Percentiles rank a stretch among this genome's conserved stretches.
Conservation (phyloP, 257 asterid genomes). For the Solanum paucissectum region DNA sequence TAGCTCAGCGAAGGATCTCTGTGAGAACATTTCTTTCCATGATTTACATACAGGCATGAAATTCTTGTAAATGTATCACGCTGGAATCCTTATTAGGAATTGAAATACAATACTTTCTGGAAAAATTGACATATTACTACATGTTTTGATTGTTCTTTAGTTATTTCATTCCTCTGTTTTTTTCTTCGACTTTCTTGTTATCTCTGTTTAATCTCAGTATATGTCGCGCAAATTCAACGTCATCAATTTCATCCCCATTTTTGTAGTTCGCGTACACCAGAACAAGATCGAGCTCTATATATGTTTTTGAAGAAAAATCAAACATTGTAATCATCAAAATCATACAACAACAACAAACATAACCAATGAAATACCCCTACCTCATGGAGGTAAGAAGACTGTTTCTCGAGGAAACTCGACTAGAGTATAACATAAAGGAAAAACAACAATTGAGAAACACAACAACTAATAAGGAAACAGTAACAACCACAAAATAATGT, state of each 20-base stretch:
- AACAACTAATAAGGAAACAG: too few species aligned
- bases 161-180: background rate
- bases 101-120: background rate
- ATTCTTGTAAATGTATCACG: background rate
- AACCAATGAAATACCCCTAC: too few species aligned
- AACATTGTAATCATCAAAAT: too few species aligned
- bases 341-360: too few species aligned
- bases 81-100: slow-evolving; percentile 4
- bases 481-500: too few species aligned
- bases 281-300: too few species aligned
- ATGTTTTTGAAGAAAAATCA: too few species aligned
- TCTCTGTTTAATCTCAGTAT: background rate
- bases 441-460: too few species aligned
- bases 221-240: background rate
- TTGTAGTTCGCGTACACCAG: background rate
- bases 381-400: too few species aligned
- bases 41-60: background rate
- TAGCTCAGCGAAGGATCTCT: background rate
- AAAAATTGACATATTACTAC: background rate
- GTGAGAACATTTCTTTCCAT: background rate
- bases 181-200: background rate
- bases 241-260: background rate
- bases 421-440: too few species aligned
- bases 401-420: too few species aligned
- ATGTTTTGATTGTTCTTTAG: background rate